Percentiles rank a stretch among this genome's conserved stretches.
These are phyloP conservation scores for Cladophialophora chaetospira DNA, from an alignment of 2,329 filamentous ascomycete species.

Conservation along the genomic window DNA sequence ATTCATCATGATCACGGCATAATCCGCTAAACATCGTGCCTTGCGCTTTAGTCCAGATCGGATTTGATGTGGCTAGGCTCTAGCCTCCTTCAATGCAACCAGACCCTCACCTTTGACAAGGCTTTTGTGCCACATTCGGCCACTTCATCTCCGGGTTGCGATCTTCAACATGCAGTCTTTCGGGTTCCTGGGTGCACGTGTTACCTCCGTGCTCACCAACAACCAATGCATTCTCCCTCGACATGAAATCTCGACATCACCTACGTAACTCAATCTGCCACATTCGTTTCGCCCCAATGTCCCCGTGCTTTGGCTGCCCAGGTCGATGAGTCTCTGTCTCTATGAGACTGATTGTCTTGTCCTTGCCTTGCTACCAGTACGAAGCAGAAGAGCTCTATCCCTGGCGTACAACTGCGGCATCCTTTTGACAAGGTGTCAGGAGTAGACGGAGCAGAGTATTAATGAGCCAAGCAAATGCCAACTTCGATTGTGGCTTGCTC, in stretches of 20 bases:
- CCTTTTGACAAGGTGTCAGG: no score
- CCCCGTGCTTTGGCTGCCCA: not conserved
- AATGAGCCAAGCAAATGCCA: slow-evolving; percentile 9
- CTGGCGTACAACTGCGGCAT: no score
- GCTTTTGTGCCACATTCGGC: slow-evolving; percentile 6
- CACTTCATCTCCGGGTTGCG: slow-evolving; percentile 15
- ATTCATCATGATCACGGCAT: not conserved
- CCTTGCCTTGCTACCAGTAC: not conserved
- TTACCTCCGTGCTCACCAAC: slow-evolving; percentile 3
- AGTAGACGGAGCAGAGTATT: no score
- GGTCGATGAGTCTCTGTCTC: not conserved
- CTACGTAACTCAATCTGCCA: slow-evolving; percentile 6
- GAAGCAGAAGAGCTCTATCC: not conserved
- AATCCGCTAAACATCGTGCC: slow-evolving; percentile 1
- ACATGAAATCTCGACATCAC: not conserved
- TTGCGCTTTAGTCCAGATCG: not conserved
- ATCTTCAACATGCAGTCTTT: slow-evolving; percentile 5
- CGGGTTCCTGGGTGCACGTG: slow-evolving; percentile 16
- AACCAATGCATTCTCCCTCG: slow-evolving; percentile 5
- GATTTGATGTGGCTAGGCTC: not conserved
- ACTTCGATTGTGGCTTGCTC: slow-evolving; percentile 1
- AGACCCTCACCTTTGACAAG: not conserved
- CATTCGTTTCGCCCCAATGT: not conserved
- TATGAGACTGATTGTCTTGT: not conserved
- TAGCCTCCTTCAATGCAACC: slow-evolving; percentile 4